Conservation (phyloP, 1,139 yeast genomes). For the Zygosaccharomyces sapae region DNA sequence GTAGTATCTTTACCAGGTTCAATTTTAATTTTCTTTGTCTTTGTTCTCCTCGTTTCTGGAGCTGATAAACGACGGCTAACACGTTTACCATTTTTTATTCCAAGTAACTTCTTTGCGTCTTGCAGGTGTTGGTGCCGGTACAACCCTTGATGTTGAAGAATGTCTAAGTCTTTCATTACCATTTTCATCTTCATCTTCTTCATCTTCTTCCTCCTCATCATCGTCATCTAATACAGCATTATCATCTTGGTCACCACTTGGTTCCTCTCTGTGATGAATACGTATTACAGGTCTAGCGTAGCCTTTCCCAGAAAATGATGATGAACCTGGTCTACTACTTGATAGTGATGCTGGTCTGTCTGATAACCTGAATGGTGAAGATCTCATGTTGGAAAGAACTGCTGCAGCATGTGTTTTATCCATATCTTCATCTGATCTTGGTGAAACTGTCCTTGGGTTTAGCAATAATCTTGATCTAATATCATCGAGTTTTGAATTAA, state of each 20-base stretch:
- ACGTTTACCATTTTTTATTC: constrained; percentile 35
- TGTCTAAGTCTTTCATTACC: constrained; percentile 36
- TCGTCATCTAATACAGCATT: constrained; percentile 19
- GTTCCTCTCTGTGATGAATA: constrained; percentile 23
- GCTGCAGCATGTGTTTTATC: constrained; percentile 35
- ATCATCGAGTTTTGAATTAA: constrained; percentile 35
- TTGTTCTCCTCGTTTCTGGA: constrained; percentile 15
- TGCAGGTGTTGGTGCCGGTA: constrained; percentile 19
- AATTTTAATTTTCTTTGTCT: constrained; percentile 7
- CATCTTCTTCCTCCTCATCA: constrained; percentile 23
- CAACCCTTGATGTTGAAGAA: constrained; percentile 20
- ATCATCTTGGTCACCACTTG: constrained; percentile 20
- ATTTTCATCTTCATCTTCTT: constrained; percentile 26
- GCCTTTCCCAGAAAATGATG: constrained; percentile 19
- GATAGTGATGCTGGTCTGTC: constrained; percentile 12
- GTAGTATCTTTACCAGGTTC: constrained; percentile 4
- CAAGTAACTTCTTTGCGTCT: constrained; percentile 29
- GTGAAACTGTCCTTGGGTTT: constrained; percentile 19
- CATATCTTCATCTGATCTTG: constrained; percentile 23
- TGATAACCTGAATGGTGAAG: constrained; percentile 31
- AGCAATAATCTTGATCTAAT: constrained; percentile 28
- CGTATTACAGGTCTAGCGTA: constrained; percentile 26
- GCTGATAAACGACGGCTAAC: constrained; percentile 23
- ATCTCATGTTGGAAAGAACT: constrained; percentile 34
- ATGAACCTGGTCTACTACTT: constrained; percentile 28